phyloP scores from a whole-genome alignment of 2,329 filamentous ascomycete species.

The Westerdykella ornata region DNA sequence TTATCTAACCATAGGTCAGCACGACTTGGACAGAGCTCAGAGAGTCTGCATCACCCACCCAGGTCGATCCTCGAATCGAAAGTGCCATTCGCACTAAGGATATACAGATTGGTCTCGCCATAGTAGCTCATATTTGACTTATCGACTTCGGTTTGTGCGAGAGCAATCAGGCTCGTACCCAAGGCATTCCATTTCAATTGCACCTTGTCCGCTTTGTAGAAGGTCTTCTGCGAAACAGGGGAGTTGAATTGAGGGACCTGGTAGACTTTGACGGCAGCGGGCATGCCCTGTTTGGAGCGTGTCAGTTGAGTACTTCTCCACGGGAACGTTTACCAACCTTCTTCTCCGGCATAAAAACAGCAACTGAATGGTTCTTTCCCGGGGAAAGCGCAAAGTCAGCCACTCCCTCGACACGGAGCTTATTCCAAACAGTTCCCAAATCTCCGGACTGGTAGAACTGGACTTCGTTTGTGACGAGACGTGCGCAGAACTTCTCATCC shows the following conservation, averaged over 20 bases:
- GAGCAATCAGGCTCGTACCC: constrained; percentile 84
- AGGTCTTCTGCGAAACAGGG: constrained; percentile 92
- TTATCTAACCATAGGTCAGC: constrained; percentile 55
- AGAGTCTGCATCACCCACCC: constrained; percentile 38
- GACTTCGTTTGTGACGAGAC: constrained; percentile 91
- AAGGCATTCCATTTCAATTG: constrained; percentile 96
- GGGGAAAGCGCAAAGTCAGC: constrained; percentile 83
- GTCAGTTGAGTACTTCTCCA: not conserved
- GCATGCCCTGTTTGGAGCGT: constrained; percentile 61
- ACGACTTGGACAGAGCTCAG: too few relatives aligned
- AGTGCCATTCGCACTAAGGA: constrained; percentile 82
- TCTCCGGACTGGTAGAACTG: constrained; percentile 92
- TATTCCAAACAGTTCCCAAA: constrained; percentile 85
- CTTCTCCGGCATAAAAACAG: constrained; percentile 90
- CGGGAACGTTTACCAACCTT: constrained; percentile 60
- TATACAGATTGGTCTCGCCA: constrained; percentile 93
- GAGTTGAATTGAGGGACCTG: constrained; percentile 79
- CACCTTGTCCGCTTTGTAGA: constrained; percentile 99
- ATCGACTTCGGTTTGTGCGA: constrained; percentile 96
- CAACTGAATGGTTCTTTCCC: constrained; percentile 83
- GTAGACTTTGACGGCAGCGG: constrained; percentile 88
- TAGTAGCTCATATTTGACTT: constrained; percentile 99
- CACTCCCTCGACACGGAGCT: constrained; percentile 85
- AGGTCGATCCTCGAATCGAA: constrained; percentile 89
- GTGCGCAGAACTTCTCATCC: constrained; percentile 89